Evolutionary conservation across 1,284 basidiomycete species (phyloP).

Genomic region (Microstroma glucosiphilum): DNA sequence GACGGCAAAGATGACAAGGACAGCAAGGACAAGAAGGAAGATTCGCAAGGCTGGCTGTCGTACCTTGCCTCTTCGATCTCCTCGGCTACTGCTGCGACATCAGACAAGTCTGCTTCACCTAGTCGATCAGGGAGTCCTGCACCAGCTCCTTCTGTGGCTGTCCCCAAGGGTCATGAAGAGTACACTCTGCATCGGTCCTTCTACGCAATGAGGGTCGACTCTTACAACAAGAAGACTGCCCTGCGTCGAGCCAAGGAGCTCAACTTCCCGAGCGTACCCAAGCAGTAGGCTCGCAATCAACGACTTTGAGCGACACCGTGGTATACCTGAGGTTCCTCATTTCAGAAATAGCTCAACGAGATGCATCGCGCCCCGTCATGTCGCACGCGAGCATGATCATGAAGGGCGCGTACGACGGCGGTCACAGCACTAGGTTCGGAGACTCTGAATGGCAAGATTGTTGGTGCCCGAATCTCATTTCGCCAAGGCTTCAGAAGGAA

Average conservation of each 20-base stretch:
- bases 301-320: too few relatives aligned
- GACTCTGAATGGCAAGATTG: too few relatives aligned
- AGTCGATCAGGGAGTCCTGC: not conserved
- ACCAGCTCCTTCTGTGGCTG: not conserved
- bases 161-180: not conserved
- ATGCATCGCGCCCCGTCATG: too few relatives aligned
- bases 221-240: not conserved
- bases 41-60: not conserved
- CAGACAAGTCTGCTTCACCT: not conserved
- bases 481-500: too few relatives aligned
- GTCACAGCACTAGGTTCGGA: too few relatives aligned
- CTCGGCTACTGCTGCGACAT: not conserved
- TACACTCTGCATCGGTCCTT: slow-evolving; percentile 3
- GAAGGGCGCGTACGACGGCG: too few relatives aligned
- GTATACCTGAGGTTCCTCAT: too few relatives aligned
- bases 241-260: slow-evolving; percentile 5
- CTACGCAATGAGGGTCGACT: not conserved
- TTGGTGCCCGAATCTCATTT: too few relatives aligned
- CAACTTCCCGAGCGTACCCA: slow-evolving; percentile 2
- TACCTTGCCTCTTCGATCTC: not conserved
- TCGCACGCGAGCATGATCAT: too few relatives aligned
- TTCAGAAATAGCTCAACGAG: too few relatives aligned
- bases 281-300: not conserved
- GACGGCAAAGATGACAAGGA: slow-evolving; percentile 14
- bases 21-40: slow-evolving; percentile 19